A percentile compares a stretch with the other conserved stretches of the same genome.
phyloP scores from a whole-genome alignment of 768 basidiomycete species.

The Mrakia gelida region DNA sequence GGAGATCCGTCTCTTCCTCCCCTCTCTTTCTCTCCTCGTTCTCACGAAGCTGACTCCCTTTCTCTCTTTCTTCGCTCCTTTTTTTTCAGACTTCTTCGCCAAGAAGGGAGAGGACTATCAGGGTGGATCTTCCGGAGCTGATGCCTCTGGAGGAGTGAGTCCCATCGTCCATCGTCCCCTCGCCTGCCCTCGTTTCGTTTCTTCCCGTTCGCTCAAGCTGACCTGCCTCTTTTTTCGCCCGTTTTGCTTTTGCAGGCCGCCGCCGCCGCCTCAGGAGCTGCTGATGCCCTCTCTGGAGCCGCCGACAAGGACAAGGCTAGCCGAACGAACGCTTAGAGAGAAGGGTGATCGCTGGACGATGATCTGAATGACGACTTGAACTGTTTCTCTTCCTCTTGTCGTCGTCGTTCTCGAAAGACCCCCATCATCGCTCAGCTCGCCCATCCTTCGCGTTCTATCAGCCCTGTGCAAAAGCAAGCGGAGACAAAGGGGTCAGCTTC shows the following conservation, averaged over 20 bases:
- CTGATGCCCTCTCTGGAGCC: conserved; percentile 9
- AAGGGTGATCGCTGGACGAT: conserved; percentile 3
- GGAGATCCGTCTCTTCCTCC: background rate
- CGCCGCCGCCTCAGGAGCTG: background rate
- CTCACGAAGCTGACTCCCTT: background rate
- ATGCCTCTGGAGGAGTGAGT: conserved; percentile 3
- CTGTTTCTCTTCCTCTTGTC: background rate
- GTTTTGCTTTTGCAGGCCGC: background rate
- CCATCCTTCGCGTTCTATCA: no score
- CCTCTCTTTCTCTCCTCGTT: background rate
- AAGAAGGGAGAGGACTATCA: conserved; percentile 28
- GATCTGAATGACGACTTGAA: background rate
- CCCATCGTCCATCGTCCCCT: background rate
- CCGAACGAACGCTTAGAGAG: conserved; percentile 12
- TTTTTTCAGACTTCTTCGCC: conserved; percentile 21
- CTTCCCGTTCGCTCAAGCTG: background rate
- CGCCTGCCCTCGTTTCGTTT: background rate
- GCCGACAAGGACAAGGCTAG: conserved; percentile 12
- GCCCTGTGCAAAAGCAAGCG: background rate
- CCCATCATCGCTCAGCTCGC: no score
- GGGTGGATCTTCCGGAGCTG: background rate
- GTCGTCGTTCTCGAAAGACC: background rate
- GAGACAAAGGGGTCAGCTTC: background rate
- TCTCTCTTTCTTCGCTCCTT: background rate
- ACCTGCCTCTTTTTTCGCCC: background rate